Evolutionary conservation across 1,284 basidiomycete genomes (phyloP), one percentile per base, ranked within the genome.

Genomic region (Apiotrichum laibachii): DNA sequence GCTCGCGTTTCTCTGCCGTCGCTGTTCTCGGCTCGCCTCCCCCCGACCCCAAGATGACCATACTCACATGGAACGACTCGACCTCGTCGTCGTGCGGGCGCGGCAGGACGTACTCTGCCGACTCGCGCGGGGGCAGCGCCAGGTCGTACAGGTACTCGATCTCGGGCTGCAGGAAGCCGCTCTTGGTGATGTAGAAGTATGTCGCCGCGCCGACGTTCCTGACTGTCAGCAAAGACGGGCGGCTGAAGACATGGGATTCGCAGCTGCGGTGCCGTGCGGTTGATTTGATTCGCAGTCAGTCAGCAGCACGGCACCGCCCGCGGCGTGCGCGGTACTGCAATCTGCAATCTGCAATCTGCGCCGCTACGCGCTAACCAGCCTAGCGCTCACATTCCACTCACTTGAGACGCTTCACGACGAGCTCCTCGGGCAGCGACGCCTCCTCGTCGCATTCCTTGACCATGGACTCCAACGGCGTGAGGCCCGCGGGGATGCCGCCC

Each of bases 371-470:
- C 39, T 7, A 5, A 40, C 39, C 39, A 5, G 39, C 35, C 35
- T n/a, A n/a, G n/a, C n/a, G n/a, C n/a, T n/a, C n/a, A n/a, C n/a
- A n/a, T n/a, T 12, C 37, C 15, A 43, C 43, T 48, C n/a, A 75
- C 66, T 82, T 86, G 19, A 87, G 81, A 62, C 86, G 76, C 45
- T 80, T 77, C 49, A 82, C 78, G 2, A 90, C 85, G 37, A 91
- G 70, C 13, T 81, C 74, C 55, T 86, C 85, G 1, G 83, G 80
- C 21, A 96, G 81, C 65, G 86, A 90, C 16, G 92, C 94, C 76
- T 97, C 93, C 72, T 97, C 94, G 81, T 86, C 87, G 64, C 90
- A 89, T 77, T 99, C 95, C 71, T 96, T 94, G 45, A 96, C 83
- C 54, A 98, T 82, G 5, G 86, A 83, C 56, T 93, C 88, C 55